Evolutionary conservation across 2,329 filamentous ascomycete genomes (phyloP), one percentile per base, ranked within the genome.

Genomic region (Pseudopyricularia javanii): DNA sequence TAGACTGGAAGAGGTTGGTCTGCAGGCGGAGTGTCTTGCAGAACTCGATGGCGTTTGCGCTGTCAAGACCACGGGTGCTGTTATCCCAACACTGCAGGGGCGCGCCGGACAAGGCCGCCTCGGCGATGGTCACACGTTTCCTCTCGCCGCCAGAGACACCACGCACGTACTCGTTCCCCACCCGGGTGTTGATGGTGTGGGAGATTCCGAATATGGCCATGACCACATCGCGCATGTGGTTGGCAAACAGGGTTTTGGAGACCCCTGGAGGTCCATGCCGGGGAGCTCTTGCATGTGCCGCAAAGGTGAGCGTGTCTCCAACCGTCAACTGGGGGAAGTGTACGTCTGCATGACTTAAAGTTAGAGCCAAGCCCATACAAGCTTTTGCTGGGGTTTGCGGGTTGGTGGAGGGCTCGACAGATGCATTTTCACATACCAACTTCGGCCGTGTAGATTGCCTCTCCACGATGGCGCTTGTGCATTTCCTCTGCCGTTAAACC

Each of bases 401-500:
- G 12, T 7, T 17, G 8, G n/a, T 11, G 34, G 4, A 7, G 12
- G 20, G 17, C 4, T 22, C 32, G 2, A 35, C n/a, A 17, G 22
- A 34, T 32, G 48, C 32, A 50, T n/a, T n/a, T 8, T 7, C 17
- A 50, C 48, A 14, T 50, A 50, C 48, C 48, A 32, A 88, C 83
- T 66, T 93, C 88, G 55, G 86, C 86, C 0, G 86, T 91, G 69
- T 93, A 93, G 64, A 93, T 91, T 56, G 86, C 86, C 68, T 94
- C 88, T 58, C 88, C 88, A 28, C 86, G 83, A 70, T 91, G 90
- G 56, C 79, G 74, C 11, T 79, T 80, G 68, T 86, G 80, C 86
- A 93, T 91, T 63, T 88, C 79, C 62, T 86, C 70, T 53, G 86
- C 76, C 3, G 79, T 71, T 61, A 88, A 75, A 59, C 83, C 80